Evolutionary conservation across 2,329 filamentous ascomycete genomes (phyloP).

Genomic region (Cercospora brassicicola): DNA sequence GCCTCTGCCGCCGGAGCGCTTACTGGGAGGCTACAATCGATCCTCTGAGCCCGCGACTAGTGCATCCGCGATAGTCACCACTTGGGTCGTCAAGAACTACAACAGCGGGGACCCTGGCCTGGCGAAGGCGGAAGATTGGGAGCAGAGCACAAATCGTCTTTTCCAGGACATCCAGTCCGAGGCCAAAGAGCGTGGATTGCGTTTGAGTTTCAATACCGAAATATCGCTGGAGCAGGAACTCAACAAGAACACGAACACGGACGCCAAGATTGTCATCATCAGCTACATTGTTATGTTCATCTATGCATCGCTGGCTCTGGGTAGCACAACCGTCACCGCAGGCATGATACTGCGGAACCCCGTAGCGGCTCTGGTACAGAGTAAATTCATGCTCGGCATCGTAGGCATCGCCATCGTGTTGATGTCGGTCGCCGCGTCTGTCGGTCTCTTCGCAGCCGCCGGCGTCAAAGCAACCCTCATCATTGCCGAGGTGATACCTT

Average conservation of each 20-base stretch:
- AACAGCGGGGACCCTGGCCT: slow-evolving; percentile 71
- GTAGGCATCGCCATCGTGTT: slow-evolving; percentile 92
- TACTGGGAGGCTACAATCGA: slow-evolving; percentile 76
- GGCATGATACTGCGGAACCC: slow-evolving; percentile 79
- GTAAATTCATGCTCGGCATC: slow-evolving; percentile 94
- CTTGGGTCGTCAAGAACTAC: slow-evolving; percentile 91
- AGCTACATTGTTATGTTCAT: slow-evolving; percentile 99
- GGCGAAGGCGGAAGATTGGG: slow-evolving; percentile 81
- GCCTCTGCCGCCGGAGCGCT: slow-evolving; percentile 78
- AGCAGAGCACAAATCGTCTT: slow-evolving; percentile 71
- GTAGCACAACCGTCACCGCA: slow-evolving; percentile 78
- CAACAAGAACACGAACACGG: slow-evolving; percentile 97
- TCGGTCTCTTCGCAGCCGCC: slow-evolving; percentile 87
- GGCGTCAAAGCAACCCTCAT: slow-evolving; percentile 95
- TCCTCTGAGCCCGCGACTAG: slow-evolving; percentile 61
- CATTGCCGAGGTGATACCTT: slow-evolving; percentile 97
- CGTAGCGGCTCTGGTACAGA: slow-evolving; percentile 82
- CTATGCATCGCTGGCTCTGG: slow-evolving; percentile 89
- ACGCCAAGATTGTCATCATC: slow-evolving; percentile 92
- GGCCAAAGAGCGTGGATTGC: slow-evolving; percentile 72
- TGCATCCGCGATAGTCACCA: slow-evolving; percentile 78
- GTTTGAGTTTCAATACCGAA: slow-evolving; percentile 92
- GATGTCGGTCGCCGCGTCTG: slow-evolving; percentile 94
- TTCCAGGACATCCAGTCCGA: slow-evolving; percentile 78
- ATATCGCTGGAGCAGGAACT: slow-evolving; percentile 92